phyloP scores from a whole-genome alignment of 2,329 filamentous ascomycete species.

The Colletotrichum plurivorum region DNA sequence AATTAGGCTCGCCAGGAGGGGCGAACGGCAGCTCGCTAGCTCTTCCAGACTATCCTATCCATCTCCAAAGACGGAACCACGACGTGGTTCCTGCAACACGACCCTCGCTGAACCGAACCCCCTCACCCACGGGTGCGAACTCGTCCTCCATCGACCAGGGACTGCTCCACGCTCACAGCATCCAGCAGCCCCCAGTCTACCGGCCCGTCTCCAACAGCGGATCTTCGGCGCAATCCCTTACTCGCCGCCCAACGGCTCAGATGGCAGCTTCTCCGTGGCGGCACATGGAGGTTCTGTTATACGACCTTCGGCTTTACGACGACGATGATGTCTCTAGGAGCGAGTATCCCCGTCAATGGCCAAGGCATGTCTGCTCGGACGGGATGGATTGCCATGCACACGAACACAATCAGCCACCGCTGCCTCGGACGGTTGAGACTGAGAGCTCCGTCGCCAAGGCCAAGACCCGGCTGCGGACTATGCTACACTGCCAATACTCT shows the following conservation, averaged over 20 bases:
- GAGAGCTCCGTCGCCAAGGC: conserved; percentile 33
- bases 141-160: conserved; percentile 1
- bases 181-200: not conserved
- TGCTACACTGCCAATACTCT: conserved; percentile 45
- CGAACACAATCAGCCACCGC: conserved; percentile 19
- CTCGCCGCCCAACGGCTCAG: not conserved
- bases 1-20: not conserved
- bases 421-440: conserved; percentile 20
- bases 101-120: conserved; percentile 7
- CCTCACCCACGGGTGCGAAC: not conserved
- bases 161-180: not conserved
- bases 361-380: conserved; percentile 5
- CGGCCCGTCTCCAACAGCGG: not conserved
- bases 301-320: conserved; percentile 42
- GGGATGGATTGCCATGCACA: not conserved
- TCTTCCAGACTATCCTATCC: not conserved
- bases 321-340: conserved; percentile 34
- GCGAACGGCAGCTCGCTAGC: not conserved
- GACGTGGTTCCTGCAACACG: not conserved
- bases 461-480: conserved; percentile 44
- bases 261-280: conserved; percentile 43
- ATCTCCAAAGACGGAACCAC: not conserved
- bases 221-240: not conserved
- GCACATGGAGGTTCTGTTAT: conserved; percentile 45
- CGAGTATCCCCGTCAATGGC: conserved; percentile 42